Conservation (phyloP, 495 filamentous ascomycete species). For the Neurospora sp. region DNA sequence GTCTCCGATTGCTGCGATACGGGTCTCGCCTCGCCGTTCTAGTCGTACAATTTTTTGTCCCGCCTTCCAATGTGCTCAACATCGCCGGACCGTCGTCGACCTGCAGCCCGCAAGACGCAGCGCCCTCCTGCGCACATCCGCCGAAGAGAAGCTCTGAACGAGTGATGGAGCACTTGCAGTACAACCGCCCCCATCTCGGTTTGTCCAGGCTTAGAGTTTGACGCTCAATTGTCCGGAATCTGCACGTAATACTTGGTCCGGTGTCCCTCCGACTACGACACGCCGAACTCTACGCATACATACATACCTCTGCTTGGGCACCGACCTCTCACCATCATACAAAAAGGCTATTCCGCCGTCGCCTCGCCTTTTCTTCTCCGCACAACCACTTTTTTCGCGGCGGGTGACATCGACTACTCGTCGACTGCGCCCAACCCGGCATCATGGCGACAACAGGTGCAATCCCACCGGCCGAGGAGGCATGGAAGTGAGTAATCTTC, state of each 20-base stretch:
- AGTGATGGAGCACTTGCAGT: slow-evolving; percentile 25
- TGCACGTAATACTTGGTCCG: background rate
- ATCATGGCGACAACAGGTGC: slow-evolving; percentile 1
- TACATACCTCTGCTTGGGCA: background rate
- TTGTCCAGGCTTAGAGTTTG: background rate
- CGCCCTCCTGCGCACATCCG: slow-evolving; percentile 15
- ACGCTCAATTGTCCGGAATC: background rate
- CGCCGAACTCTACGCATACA: background rate
- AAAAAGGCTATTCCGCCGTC: background rate
- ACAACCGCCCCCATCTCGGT: slow-evolving; percentile 1
- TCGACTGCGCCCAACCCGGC: background rate
- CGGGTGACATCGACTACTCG: background rate
- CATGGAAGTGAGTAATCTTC: slow-evolving; percentile 17
- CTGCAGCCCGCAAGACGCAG: slow-evolving; percentile 18
- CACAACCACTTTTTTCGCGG: background rate
- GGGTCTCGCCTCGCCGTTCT: background rate
- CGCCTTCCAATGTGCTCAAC: slow-evolving; percentile 21
- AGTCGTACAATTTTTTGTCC: background rate
- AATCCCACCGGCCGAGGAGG: slow-evolving; percentile 9
- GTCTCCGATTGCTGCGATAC: background rate
- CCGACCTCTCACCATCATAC: background rate
- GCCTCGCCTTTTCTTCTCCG: background rate
- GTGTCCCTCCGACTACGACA: background rate
- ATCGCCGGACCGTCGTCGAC: slow-evolving; percentile 7
- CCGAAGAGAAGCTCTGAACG: slow-evolving; percentile 3